Base-by-base conservation (phyloP, 2,329 filamentous ascomycete genomes). In the Aplosporella prunicola region DNA sequence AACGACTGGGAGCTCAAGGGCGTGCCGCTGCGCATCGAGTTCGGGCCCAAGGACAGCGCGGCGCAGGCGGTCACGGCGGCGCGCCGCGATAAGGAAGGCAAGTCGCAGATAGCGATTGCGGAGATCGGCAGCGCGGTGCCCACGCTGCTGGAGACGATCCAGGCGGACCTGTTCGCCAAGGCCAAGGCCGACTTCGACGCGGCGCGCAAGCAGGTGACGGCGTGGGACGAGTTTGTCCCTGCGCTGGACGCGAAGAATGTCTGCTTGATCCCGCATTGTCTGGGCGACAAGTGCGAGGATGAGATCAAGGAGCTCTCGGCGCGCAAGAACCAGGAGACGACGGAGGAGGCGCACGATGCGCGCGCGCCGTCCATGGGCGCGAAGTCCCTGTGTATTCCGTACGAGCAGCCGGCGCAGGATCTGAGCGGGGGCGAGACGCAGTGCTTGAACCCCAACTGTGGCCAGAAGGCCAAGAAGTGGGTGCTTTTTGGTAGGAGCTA, bases 1-100 rank as follows among this genome's bases (percentile, higher is more conserved):
- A 93, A 93, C 65, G 88, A 98, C 64, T 95, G 87, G 86, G 93
- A 98, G 62, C 73, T 96, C 51, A 93, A 89, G 66, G 91, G 93
- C 58, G 82, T 96, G 27, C 91, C 93, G 31, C 75, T 98, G 24
- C 82, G 91, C 42, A 73, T 98, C 42, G 91, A 98, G 62, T 94
- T 94, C 55, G 93, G 93, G 5, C 89, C 91, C 52, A 93, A 93
- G 64, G 91, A 96, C 57, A 80, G 82, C 9, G 85, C 83, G 46
- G 85, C 88, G 57, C 76, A 82, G 41, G 82, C 88, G 27, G 81
- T 96, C 49, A 85, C 81, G 45, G 84, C 76, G 45, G 84, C 88
- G 15, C 84, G 91, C 53, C 84, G 93, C 52, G 91, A 98, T 60
- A 82, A 82, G 25, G 68, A 69, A 42, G 82, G 81, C 60, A 52